Percentiles rank a stretch among this genome's conserved stretches.
phyloP scores from a whole-genome alignment of 2,329 filamentous ascomycete species.

The Clathrospora elynae region DNA sequence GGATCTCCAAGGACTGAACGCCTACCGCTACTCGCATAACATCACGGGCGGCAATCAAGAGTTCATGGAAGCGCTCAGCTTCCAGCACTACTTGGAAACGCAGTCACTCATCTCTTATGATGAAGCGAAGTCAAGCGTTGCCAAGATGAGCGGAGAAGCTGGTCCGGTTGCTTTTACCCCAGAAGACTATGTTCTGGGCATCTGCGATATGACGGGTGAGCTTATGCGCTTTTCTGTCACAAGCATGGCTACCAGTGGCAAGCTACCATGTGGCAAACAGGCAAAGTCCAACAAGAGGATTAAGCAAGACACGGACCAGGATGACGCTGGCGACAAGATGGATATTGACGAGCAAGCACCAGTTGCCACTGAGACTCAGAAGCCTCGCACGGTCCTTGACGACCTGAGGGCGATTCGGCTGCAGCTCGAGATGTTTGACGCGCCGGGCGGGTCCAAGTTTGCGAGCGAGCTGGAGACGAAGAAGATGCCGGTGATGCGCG shows the following conservation, averaged over 20 bases:
- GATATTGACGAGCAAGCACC: constrained; percentile 41
- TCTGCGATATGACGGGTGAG: constrained; percentile 94
- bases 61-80: constrained; percentile 88
- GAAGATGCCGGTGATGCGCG: constrained; percentile 85
- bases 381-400: constrained; percentile 68
- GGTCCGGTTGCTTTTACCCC: constrained; percentile 68
- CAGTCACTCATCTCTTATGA: constrained; percentile 74
- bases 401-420: constrained; percentile 81
- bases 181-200: constrained; percentile 85
- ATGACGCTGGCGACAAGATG: constrained; percentile 40
- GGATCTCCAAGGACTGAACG: constrained; percentile 79
- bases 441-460: constrained; percentile 59
- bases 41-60: constrained; percentile 86
- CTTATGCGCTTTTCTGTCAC: constrained; percentile 97
- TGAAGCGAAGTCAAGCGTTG: constrained; percentile 57
- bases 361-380: constrained; percentile 22
- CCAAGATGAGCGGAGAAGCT: constrained; percentile 45
- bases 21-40: constrained; percentile 78
- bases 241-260: constrained; percentile 75
- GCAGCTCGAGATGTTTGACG: constrained; percentile 74
- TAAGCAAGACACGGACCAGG: constrained; percentile 23
- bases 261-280: constrained; percentile 50
- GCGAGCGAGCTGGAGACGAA: constrained; percentile 66
- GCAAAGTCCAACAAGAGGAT: constrained; percentile 44
- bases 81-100: constrained; percentile 81